Evolutionary conservation across 371 early-diverging fungal genomes (phyloP), one percentile per base, ranked within the genome.

Genomic region (Encephalitozoon cuniculi): DNA sequence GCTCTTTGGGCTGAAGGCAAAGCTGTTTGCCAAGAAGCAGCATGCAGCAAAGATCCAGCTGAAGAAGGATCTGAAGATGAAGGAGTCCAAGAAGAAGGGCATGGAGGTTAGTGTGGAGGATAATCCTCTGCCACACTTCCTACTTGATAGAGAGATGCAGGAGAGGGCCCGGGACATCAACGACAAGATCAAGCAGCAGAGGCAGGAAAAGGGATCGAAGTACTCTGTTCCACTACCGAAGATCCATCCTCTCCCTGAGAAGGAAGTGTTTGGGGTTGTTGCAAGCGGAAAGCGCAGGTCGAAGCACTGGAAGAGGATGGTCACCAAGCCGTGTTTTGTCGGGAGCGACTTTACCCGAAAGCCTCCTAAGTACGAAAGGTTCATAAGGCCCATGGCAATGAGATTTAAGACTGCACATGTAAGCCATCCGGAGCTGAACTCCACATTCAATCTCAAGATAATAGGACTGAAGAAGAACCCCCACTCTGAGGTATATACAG

Each of bases 391-490:
- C 66, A 96, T 95, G 91, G 97, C 93, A 23, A 87, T 97, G 52
- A 92, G 99, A 77, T 94, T 91, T 87, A 97, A 96, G 86, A 94
- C 93, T 85, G 98, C 99, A 49, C 92, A 97, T 85, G 97, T 99
- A 63, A 94, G 95, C 25, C 97, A 97, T 87, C 97, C 97, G 4
- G 97, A 97, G 84, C 89, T 97, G 65, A 93, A 91, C 80, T 93
- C 98, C 8, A 97, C 98, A 0, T 97, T 96, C 88, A 91, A 90
- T 79, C 86, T 99, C 70, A 95, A 96, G 9, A 97, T 99, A 67
- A 89, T 99, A 77, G 92, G 94, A 76, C 94, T 99, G 64, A 99
- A 99, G 86, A 94, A 96, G 90, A 99, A 97, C 87, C 99, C 98
- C 64, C 92, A 91, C 86, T 90, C 90, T 64, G 94, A 94, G 25